Evolutionary conservation across 345 rosid species (phyloP), one percentile per base, ranked within the genome.

Genomic region (Triadica sebifera): DNA sequence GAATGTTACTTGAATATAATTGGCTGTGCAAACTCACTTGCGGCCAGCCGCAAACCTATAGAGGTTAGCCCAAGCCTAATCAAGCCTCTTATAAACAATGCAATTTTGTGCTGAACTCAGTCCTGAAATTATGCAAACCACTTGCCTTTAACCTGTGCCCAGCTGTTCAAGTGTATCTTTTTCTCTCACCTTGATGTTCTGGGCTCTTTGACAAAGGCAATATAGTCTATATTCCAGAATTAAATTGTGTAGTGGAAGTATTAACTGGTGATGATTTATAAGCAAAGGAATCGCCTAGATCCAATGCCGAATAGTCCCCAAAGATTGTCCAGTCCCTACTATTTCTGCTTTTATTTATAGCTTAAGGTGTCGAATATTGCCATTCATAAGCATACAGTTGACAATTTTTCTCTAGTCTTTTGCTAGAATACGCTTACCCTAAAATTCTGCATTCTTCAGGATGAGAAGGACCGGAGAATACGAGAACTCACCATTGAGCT

Each of bases 391-490:
- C 59, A 19, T 16, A 20, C 19, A n/a, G 55, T 6, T 55, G 2
- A 34, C 9, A 2, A 45, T 70, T 29, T 29, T 57, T 15, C 13
- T 8, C 8, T 39, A 15, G 38, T 39, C 61, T 20, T 17, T 24
- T 67, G 61, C 61, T 68, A 2, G 34, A n/a, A 50, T 57, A 0
- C 25, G 12, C 17, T 62, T 7, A 12, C 55, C 41, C 37, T n/a
- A 49, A 22, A 43, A 17, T 61, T 65, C 59, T 73, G 58, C 20
- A 19, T 69, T 24, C 34, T 74, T 19, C 74, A 84, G 87, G 84
- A 81, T 78, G 89, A 82, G 75, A 86, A 86, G 83, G 87, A 84
- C 66, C 70, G 37, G 74, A 81, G 84, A 76, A 86, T 86, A 70
- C 77, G 71, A 71, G 87, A 86, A 69, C 75, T 86, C 39, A 84